Base-by-base conservation (phyloP, 2,329 filamentous ascomycete genomes). In the Cryphonectria nitschkei region DNA sequence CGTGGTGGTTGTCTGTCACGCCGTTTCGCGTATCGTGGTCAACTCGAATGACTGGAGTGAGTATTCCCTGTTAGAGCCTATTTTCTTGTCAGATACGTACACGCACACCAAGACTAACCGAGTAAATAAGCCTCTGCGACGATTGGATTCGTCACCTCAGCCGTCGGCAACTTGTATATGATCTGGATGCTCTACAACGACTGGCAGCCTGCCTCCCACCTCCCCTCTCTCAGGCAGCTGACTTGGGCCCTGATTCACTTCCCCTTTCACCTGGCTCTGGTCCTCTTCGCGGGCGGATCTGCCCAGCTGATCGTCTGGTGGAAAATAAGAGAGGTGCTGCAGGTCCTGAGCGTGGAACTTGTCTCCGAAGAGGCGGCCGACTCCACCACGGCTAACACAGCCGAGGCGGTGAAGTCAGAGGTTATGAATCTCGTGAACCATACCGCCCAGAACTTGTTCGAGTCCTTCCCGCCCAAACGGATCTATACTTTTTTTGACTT, bases 161-260 rank as follows among this genome's bases (percentile, higher is more conserved):
- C 66, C 19, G 75, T 79, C 0, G 77, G 80, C 1, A 80, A 81
- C 19, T 79, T 83, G 26, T 84, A 84, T 74, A 79, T 82, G 52
- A 77, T 84, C 64, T 85, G 84, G 74, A 79, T 84, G 68, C 75
- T 83, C 56, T 84, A 85, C 72, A 85, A 91, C 68, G 83, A 91
- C 74, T 91, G 88, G 87, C 88, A 90, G 78, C 89, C 90, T 76
- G 88, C 87, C 66, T 85, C 88, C 69, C 84, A 89, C 54, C 87
- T 84, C 82, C 77, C 87, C 78, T 69, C 83, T 78, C 81, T 88
- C 60, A 84, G 86, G 5, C 89, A 91, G 73, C 86, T 89, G 67
- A 78, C 88, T 65, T 89, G 86, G 87, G 83, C 85, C 0, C 70
- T 82, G 3, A 2, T 41, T 8, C 61, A 46, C 29, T 88, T 90